These are phyloP conservation scores for Alnus glutinosa DNA, from an alignment of 306 rosid species.

Conservation along the genomic window DNA sequence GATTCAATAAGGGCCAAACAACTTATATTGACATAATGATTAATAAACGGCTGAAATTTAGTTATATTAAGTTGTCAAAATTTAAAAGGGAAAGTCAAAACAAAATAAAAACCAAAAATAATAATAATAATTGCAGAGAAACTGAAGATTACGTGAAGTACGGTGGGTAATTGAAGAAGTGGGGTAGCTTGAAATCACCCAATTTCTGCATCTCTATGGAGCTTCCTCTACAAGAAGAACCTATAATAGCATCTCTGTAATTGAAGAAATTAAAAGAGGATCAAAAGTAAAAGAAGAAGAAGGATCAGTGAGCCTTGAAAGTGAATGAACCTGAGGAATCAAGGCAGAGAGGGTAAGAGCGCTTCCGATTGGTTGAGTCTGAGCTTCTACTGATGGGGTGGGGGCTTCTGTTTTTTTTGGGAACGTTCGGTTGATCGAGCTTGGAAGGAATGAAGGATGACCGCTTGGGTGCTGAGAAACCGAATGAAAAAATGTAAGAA, in stretches of 20 bases:
- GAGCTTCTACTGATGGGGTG: background rate
- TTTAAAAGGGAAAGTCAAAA: background rate
- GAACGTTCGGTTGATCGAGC: background rate
- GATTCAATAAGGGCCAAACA: background rate
- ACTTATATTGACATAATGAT: background rate
- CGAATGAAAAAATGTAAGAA: background rate
- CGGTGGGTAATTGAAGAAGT: constrained; percentile 93
- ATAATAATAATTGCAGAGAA: background rate
- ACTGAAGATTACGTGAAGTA: constrained; percentile 69
- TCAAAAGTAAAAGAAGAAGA: background rate
- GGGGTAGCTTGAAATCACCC: constrained; percentile 89
- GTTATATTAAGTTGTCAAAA: background rate
- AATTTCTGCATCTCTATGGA: constrained; percentile 71
- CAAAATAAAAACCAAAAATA: background rate
- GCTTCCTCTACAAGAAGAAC: background rate
- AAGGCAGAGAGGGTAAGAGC: background rate
- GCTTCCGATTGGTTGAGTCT: background rate
- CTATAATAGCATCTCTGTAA: background rate
- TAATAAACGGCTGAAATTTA: background rate
- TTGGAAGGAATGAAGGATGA: background rate
- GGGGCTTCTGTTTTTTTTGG: background rate
- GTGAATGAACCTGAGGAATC: background rate
- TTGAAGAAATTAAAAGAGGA: background rate
- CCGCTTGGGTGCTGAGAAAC: background rate
- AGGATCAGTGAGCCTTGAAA: background rate